Evolutionary conservation across 345 rosid genomes (phyloP).

Genomic region (Pistacia integerrima): DNA sequence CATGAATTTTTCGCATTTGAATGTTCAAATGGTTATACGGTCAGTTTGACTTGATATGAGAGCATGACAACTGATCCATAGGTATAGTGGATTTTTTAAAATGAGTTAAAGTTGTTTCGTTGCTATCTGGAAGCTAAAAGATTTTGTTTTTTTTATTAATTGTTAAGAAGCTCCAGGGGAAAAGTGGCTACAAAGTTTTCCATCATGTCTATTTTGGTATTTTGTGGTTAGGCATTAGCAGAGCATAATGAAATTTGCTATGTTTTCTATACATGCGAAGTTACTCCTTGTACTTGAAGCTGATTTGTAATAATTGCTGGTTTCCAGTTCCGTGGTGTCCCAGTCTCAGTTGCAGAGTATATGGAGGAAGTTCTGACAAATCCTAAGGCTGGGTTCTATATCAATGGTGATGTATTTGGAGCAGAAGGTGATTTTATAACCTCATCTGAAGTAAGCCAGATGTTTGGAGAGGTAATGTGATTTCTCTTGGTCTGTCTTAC

Average conservation of each 20-base stretch:
- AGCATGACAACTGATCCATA: no score
- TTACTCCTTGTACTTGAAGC: conserved; percentile 12
- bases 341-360: conserved; percentile 87
- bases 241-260: neutral
- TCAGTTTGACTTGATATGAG: no score
- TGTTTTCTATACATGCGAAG: neutral
- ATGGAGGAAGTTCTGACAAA: conserved; percentile 97
- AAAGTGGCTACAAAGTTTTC: neutral
- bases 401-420: conserved; percentile 91
- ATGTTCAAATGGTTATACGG: no score
- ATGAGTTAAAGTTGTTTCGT: no score
- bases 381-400: conserved; percentile 86
- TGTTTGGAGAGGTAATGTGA: conserved; percentile 84
- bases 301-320: conserved; percentile 18
- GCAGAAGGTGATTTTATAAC: conserved; percentile 93
- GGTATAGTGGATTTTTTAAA: no score
- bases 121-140: no score
- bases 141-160: no score
- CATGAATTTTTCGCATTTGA: no score
- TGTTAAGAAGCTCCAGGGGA: no score
- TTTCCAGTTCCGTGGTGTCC: conserved; percentile 85
- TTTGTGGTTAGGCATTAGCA: neutral
- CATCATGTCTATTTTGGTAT: neutral
- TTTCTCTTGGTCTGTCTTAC: neutral
- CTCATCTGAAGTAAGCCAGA: conserved; percentile 96